phyloP scores from a whole-genome alignment of 2,329 filamentous ascomycete genomes.

The Alternaria infectoria region DNA sequence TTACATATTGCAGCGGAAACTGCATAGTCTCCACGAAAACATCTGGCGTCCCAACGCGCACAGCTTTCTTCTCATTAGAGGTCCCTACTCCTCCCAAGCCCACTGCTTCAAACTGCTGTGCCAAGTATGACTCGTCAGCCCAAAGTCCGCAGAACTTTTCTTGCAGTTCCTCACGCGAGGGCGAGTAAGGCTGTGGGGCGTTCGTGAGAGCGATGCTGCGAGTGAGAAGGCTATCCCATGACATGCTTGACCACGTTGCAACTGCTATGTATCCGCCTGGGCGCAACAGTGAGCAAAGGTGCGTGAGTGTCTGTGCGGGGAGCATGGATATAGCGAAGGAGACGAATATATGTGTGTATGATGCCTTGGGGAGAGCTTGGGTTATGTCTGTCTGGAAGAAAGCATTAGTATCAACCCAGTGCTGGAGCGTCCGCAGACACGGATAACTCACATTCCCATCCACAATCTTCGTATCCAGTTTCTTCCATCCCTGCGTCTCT shows the following conservation, averaged over 20 bases:
- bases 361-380: conserved; percentile 7
- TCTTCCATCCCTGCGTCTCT: conserved; percentile 25
- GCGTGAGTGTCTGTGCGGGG: conserved; percentile 12
- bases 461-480: conserved; percentile 18
- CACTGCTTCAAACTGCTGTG: conserved; percentile 15
- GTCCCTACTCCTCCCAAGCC: conserved; percentile 25
- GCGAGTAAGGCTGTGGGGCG: conserved; percentile 5
- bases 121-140: conserved; percentile 14
- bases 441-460: conserved; percentile 17
- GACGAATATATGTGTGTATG: conserved; percentile 32
- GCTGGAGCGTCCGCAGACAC: not conserved
- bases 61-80: conserved; percentile 5
- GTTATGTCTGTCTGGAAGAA: conserved; percentile 6
- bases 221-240: conserved; percentile 19
- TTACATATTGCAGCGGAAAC: conserved; percentile 24
- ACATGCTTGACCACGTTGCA: conserved; percentile 24
- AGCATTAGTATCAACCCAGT: not conserved
- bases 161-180: conserved; percentile 11
- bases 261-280: conserved; percentile 30
- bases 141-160: conserved; percentile 15
- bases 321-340: conserved; percentile 30
- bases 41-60: conserved; percentile 19
- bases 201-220: conserved; percentile 11
- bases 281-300: conserved; percentile 7
- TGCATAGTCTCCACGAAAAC: conserved; percentile 22